Percentiles rank a stretch among this genome's conserved stretches.
Evolutionary conservation across 1,284 basidiomycete species (phyloP).

Genomic region (Rhodofomes roseus): DNA sequence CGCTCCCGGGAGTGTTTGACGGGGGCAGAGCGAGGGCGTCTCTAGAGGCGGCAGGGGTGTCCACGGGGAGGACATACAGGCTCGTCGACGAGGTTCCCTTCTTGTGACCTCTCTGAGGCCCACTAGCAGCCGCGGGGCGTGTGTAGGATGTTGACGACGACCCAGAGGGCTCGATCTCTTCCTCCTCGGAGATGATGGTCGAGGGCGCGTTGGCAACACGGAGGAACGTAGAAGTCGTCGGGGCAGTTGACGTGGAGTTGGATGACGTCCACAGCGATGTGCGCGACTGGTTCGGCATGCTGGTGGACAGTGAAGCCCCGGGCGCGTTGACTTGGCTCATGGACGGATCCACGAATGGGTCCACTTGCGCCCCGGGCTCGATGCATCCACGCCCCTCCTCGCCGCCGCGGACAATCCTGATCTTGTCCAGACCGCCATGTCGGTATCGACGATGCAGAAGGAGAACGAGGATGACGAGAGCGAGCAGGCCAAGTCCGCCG

Average conservation of each 20-base stretch:
- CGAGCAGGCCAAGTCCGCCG: not conserved
- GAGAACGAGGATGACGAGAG: not conserved
- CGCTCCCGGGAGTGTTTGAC: not conserved
- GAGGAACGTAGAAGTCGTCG: not conserved
- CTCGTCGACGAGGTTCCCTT: not conserved
- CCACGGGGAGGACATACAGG: not conserved
- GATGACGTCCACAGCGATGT: not conserved
- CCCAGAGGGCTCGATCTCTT: not conserved
- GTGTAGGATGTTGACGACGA: not conserved
- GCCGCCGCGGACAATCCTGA: not conserved
- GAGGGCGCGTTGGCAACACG: not conserved
- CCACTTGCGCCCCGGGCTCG: not conserved
- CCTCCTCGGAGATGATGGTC: not conserved
- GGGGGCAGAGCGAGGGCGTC: not conserved
- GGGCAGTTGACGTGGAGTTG: not conserved
- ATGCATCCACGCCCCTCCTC: not conserved
- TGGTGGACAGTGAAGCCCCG: not conserved
- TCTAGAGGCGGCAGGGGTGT: not conserved
- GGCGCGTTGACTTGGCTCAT: not conserved
- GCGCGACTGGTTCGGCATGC: not conserved
- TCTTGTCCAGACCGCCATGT: not conserved
- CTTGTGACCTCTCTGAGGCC: not conserved
- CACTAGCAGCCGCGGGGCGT: not conserved
- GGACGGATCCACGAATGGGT: not conserved
- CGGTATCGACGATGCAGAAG: not conserved